phyloP scores from a whole-genome alignment of 805 yeast genomes.

The Pichia californica region DNA sequence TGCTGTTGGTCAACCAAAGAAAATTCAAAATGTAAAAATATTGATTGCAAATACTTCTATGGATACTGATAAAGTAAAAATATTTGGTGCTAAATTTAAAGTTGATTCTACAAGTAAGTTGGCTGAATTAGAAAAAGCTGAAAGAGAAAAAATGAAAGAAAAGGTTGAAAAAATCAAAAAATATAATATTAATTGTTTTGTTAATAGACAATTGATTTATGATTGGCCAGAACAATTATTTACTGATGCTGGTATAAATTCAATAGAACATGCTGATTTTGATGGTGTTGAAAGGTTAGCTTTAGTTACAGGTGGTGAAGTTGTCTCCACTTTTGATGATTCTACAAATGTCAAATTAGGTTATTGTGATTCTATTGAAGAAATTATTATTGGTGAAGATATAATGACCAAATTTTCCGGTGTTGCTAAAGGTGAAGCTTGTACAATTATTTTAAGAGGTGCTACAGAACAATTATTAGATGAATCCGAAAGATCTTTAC shows the following conservation, averaged over 20 bases:
- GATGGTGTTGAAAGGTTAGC: constrained; percentile 97
- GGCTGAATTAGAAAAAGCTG: constrained; percentile 58
- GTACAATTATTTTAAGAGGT: constrained; percentile 93
- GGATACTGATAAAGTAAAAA: constrained; percentile 96
- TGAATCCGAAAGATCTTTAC: constrained; percentile 94
- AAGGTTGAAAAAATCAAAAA: constrained; percentile 86
- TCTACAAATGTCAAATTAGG: constrained; percentile 86
- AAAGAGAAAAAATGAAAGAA: constrained; percentile 83
- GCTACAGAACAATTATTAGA: constrained; percentile 98
- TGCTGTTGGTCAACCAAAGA: constrained; percentile 92
- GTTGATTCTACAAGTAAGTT: constrained; percentile 92
- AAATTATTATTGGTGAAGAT: constrained; percentile 89
- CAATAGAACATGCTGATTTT: constrained; percentile 97
- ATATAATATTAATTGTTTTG: constrained; percentile 76
- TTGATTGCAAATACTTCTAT: constrained; percentile 91
- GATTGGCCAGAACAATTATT: constrained; percentile 97
- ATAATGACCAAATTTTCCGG: constrained; percentile 90
- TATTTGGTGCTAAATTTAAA: constrained; percentile 95
- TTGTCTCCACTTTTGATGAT: constrained; percentile 89
- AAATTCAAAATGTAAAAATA: constrained; percentile 73
- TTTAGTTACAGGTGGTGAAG: constrained; percentile 96
- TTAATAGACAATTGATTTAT: constrained; percentile 93
- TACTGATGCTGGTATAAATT: constrained; percentile 78
- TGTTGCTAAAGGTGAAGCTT: constrained; percentile 90
- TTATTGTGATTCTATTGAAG: constrained; percentile 84